Evolutionary conservation across 441 rosid species (phyloP), one percentile per base, ranked within the genome.

Genomic region (Croton laevigatus): DNA sequence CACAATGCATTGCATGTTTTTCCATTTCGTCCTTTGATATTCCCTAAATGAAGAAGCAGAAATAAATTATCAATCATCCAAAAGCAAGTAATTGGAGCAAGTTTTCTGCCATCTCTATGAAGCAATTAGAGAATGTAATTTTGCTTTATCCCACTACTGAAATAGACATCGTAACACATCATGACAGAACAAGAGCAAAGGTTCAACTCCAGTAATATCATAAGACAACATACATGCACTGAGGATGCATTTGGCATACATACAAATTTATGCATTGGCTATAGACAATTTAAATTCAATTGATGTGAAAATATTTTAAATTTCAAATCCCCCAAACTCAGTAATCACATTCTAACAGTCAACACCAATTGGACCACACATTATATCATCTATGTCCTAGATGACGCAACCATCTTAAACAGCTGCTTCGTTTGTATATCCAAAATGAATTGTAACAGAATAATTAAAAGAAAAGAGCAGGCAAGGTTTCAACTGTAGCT

Each of bases 41-140:
- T 19, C 62, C 69, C 84, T 82, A 34, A 46, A 74, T 52, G 68
- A 73, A 67, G 53, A 62, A 34, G 3, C 69, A 46, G 62, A 74
- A 59, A 23, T 40, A 62, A 62, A 70, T 74, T 20, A 78, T 62
- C 22, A 59, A 36, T 5, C 49, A 65, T 32, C 45, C 37, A 70
- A 13, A 58, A 62, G 46, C 12, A 68, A 65, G 63, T 38, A 55
- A 13, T 13, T 8, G 23, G 10, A 57, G n/a, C 34, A 38, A 62
- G 46, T 14, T 1, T 61, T 20, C n/a, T 11, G 49, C 62, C 0
- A 8, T 16, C 9, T 42, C 16, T 16, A 16, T n/a, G 13, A 59
- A 34, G 14, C 32, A 69, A 69, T 36, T 59, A 53, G 27, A 17
- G 23, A 45, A 52, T 45, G 42, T 22, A 58, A 59, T 55, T 20